Evolutionary conservation across 306 rosid genomes (phyloP).

Genomic region (Cucurbita pepo): DNA sequence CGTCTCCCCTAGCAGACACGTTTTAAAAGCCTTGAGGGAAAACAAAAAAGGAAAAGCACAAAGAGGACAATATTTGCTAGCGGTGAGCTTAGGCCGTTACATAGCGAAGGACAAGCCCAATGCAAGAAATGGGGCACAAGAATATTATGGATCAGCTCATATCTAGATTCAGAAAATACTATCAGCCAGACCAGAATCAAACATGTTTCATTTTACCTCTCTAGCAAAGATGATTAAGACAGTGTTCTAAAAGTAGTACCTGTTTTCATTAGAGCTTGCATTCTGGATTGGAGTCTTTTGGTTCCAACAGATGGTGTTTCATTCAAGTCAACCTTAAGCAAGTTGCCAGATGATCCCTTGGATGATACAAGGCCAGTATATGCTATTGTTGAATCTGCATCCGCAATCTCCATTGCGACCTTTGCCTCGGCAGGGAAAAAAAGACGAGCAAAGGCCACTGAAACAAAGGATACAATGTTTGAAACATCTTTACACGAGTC

Average conservation of each 20-base stretch:
- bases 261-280: slow-evolving; percentile 61
- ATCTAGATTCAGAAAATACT: background rate
- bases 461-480: background rate
- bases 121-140: background rate
- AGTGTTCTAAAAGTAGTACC: slow-evolving; percentile 26
- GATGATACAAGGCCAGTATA: slow-evolving; percentile 11
- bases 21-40: too few relatives aligned
- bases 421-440: slow-evolving; percentile 78
- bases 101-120: too few relatives aligned
- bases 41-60: too few relatives aligned
- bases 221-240: background rate
- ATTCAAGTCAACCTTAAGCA: slow-evolving; percentile 61
- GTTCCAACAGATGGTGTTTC: slow-evolving; percentile 50
- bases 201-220: background rate
- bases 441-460: slow-evolving; percentile 66
- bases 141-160: background rate
- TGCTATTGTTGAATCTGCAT: slow-evolving; percentile 26
- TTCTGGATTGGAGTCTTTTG: slow-evolving; percentile 43
- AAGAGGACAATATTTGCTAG: too few relatives aligned
- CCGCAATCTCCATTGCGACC: slow-evolving; percentile 70
- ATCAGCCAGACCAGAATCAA: background rate
- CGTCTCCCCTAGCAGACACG: too few relatives aligned
- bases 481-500: too few relatives aligned
- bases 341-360: slow-evolving; percentile 37
- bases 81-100: too few relatives aligned